Base-by-base conservation (phyloP, 306 rosid species). In the Vigna unguiculata region DNA sequence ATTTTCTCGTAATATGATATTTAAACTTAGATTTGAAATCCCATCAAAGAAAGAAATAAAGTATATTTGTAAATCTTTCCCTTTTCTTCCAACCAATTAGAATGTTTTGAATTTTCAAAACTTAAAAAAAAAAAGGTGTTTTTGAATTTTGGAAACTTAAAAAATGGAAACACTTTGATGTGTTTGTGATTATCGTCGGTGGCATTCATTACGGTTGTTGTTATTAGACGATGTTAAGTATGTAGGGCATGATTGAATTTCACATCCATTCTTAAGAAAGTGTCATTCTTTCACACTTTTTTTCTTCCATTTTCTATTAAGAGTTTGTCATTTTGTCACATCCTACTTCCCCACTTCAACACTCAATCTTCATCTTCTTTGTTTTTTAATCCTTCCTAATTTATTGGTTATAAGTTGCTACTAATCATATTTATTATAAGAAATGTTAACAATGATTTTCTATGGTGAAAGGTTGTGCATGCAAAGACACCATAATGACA, bases 281-380 rank as follows among this genome's bases (percentile, higher is more conserved):
- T 61, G 81, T 34, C 41, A 70, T 34, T 68, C 71, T 75, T 46
- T 5, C 2, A 61, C 30, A 25, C 65, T 72, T 47, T 61, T 12
- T 28, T 28, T 3, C 21, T 70, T 75, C 72, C 38, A 71, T 84
- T 80, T 84, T 45, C 28, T 22, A 78, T 64, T 55, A 48, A 69
- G 52, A 69, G 49, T 81, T 69, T 81, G 80, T 59, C 77, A 81
- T 75, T 75, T 71, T 70, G 46, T 70, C 30, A 32, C 32, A 28
- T 28, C 32, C 32, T 28, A 28, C 5, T 28, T 28, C 32, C 32
- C 32, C 32, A 28, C 32, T 28, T 28, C 4, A 28, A 15, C 43
- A 30, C 64, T 20, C 75, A 71, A 52, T 76, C 47, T 53, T 6
- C 0, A 43, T 71, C 65, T 41, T 76, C 9, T 76, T 70, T 81